These are phyloP conservation scores for Talaromyces adpressus DNA, from an alignment of 495 filamentous ascomycete species.

Conservation along the genomic window DNA sequence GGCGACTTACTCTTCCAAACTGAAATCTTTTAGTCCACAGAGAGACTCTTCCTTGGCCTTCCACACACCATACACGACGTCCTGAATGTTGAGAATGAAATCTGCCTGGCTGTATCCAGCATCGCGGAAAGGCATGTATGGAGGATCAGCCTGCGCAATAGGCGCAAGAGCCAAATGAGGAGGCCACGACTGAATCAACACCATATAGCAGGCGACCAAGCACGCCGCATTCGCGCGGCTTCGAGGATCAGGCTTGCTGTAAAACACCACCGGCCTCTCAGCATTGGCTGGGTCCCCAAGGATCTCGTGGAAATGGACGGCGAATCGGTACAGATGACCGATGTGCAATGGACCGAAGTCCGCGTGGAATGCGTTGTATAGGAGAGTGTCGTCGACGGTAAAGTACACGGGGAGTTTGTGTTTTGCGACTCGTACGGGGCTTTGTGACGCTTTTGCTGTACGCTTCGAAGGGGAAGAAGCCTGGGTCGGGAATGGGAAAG, in stretches of 20 bases:
- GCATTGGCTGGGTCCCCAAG: constrained; percentile 79
- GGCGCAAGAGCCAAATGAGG: constrained; percentile 95
- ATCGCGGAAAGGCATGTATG: constrained; percentile 97
- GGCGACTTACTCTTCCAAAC: constrained; percentile 73
- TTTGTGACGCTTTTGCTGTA: constrained; percentile 56
- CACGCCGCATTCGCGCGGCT: constrained; percentile 98
- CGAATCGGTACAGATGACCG: constrained; percentile 93
- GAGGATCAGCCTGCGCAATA: constrained; percentile 90
- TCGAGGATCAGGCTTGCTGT: constrained; percentile 83
- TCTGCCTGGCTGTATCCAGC: constrained; percentile 98
- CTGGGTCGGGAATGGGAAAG: constrained; percentile 71
- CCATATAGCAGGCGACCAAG: constrained; percentile 92
- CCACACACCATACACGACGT: constrained; percentile 98
- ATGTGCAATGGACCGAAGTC: constrained; percentile 98
- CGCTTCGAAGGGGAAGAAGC: constrained; percentile 69
- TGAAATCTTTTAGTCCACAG: constrained; percentile 82
- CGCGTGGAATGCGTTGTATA: constrained; percentile 98
- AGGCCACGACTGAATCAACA: constrained; percentile 97
- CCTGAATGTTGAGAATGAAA: constrained; percentile 88
- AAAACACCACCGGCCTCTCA: constrained; percentile 84
- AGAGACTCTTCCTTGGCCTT: constrained; percentile 92
- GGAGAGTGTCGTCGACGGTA: constrained; percentile 81
- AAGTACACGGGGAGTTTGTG: constrained; percentile 81
- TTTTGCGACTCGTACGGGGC: constrained; percentile 34
- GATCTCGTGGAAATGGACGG: constrained; percentile 89